Evolutionary conservation across 176 grass and related monocot genomes (phyloP).

Genomic region (Stipa capillata): DNA sequence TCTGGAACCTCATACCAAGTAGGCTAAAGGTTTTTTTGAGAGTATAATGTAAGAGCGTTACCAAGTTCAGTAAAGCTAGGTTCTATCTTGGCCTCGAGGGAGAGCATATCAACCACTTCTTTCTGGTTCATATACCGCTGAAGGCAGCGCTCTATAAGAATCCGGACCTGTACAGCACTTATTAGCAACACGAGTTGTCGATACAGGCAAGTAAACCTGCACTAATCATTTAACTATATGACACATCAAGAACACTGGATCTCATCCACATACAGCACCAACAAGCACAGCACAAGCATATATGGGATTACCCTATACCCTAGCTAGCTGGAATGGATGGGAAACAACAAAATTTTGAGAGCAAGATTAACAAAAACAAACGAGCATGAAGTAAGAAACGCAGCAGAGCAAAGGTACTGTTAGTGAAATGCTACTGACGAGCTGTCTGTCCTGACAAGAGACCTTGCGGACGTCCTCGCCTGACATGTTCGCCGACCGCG

Average conservation of each 20-base stretch:
- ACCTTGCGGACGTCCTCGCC: conserved; percentile 64
- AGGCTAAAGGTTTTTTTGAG: neutral
- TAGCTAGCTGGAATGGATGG: neutral
- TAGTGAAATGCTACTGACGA: conserved; percentile 29
- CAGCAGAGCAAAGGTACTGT: neutral
- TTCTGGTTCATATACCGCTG: conserved; percentile 86
- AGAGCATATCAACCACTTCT: conserved; percentile 72
- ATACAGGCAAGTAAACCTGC: neutral
- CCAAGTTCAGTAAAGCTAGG: conserved; percentile 91
- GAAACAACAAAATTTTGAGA: neutral
- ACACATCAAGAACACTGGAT: neutral
- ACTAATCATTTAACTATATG: neutral
- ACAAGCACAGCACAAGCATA: neutral
- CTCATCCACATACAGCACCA: neutral
- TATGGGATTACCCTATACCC: neutral
- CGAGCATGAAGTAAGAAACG: neutral
- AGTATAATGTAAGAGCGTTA: conserved; percentile 17
- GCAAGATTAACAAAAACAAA: neutral
- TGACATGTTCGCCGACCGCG: conserved; percentile 35
- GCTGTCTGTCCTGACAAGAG: conserved; percentile 47
- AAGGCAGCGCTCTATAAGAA: conserved; percentile 71
- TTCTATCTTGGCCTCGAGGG: conserved; percentile 70
- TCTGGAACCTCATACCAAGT: neutral
- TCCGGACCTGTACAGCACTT: conserved; percentile 48
- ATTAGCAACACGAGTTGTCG: neutral